A percentile compares a stretch with the other conserved stretches of the same genome.
Evolutionary conservation across 2,329 filamentous ascomycete genomes (phyloP).

Genomic region (Talaromyces sp.): DNA sequence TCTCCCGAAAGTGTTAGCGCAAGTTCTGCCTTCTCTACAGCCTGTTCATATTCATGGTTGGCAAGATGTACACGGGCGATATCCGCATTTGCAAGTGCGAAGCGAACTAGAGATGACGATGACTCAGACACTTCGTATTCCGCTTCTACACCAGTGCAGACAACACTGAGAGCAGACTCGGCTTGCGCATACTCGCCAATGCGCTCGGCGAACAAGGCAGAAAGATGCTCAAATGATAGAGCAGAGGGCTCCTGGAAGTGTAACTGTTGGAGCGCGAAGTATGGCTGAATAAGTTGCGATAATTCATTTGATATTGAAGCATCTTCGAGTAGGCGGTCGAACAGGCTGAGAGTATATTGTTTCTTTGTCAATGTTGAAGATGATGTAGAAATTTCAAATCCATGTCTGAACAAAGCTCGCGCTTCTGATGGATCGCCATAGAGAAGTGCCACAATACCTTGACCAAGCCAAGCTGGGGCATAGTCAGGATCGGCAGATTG

Average conservation of each 20-base stretch:
- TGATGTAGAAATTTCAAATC: conserved; percentile 85
- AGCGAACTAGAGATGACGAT: conserved; percentile 65
- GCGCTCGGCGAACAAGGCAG: conserved; percentile 77
- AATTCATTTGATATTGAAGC: conserved; percentile 53
- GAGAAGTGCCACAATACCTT: conserved; percentile 78
- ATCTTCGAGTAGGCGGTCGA: conserved; percentile 71
- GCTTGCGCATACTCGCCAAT: conserved; percentile 65
- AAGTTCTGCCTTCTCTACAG: conserved; percentile 75
- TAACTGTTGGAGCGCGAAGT: conserved; percentile 84
- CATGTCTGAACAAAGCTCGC: conserved; percentile 82
- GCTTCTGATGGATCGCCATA: conserved; percentile 74
- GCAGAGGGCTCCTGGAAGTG: conserved; percentile 68
- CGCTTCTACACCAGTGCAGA: conserved; percentile 69
- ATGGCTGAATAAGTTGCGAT: conserved; percentile 69
- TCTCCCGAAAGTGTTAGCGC: conserved; percentile 77
- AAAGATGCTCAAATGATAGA: conserved; percentile 70
- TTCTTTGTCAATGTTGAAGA: conserved; percentile 69
- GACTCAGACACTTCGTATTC: conserved; percentile 86
- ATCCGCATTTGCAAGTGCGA: conserved; percentile 81
- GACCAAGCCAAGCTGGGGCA: conserved; percentile 88
- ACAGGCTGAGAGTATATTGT: conserved; percentile 75
- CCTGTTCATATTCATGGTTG: conserved; percentile 59
- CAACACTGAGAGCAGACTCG: conserved; percentile 59
- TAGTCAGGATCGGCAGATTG: conserved; percentile 95
- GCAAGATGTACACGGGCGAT: conserved; percentile 81